Conservation (phyloP, 148 eudicot species). For the Camellia sinensis region DNA sequence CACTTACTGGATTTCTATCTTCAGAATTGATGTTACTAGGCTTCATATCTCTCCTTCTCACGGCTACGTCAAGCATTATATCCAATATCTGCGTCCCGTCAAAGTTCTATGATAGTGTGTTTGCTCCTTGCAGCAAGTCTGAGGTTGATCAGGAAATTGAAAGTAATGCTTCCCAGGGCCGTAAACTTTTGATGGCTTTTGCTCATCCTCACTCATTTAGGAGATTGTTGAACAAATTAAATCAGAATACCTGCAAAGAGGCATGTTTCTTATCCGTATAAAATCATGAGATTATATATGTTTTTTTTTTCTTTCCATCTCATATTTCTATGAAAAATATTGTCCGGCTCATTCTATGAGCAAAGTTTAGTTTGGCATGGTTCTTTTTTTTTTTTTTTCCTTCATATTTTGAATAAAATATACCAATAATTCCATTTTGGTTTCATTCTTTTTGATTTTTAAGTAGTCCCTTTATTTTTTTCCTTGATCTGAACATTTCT, state of each 20-base stretch:
- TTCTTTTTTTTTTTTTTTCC: background rate
- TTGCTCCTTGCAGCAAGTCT: constrained; percentile 77
- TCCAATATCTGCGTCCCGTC: constrained; percentile 80
- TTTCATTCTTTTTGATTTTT: background rate
- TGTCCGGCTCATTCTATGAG: background rate
- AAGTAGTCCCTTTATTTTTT: background rate
- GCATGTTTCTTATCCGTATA: constrained; percentile 37
- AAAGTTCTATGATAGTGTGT: constrained; percentile 65
- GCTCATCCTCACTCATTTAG: constrained; percentile 38
- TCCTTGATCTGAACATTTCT: constrained; percentile 4
- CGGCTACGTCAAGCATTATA: constrained; percentile 85
- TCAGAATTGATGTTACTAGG: constrained; percentile 98
- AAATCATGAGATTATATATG: background rate
- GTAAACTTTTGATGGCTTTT: constrained; percentile 56
- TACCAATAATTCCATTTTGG: background rate
- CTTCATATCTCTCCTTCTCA: constrained; percentile 84
- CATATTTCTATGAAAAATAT: background rate
- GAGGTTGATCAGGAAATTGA: constrained; percentile 50
- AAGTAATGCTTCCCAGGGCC: constrained; percentile 38
- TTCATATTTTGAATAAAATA: background rate
- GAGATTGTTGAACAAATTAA: constrained; percentile 51
- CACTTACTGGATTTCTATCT: constrained; percentile 17
- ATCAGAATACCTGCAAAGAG: constrained; percentile 70
- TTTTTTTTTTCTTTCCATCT: background rate
- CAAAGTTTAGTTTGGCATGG: background rate